A percentile compares a stretch with the other conserved stretches of the same genome.
Evolutionary conservation across 441 rosid genomes (phyloP).

Genomic region (Flueggea neowawraea): DNA sequence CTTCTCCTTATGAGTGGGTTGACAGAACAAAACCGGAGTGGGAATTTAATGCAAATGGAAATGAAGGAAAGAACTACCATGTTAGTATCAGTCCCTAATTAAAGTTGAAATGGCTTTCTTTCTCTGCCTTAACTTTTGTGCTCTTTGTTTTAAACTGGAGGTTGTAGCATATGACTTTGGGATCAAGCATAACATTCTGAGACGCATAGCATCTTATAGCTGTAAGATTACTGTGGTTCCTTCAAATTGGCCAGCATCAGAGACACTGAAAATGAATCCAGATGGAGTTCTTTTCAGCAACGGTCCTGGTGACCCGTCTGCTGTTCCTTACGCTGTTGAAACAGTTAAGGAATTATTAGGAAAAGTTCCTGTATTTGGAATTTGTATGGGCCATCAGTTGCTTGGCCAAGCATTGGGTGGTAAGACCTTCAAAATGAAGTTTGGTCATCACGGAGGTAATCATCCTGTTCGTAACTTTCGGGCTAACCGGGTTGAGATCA

Average conservation of each 20-base stretch:
- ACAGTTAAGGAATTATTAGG: slow-evolving; percentile 76
- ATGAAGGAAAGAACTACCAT: slow-evolving; percentile 36
- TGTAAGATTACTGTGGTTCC: slow-evolving; percentile 91
- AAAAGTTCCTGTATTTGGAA: slow-evolving; percentile 88
- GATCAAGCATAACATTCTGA: slow-evolving; percentile 83
- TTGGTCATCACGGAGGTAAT: slow-evolving; percentile 96
- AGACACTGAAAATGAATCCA: slow-evolving; percentile 72
- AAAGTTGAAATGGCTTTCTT: slow-evolving; percentile 4
- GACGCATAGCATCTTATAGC: slow-evolving; percentile 83
- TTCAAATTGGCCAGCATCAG: slow-evolving; percentile 81
- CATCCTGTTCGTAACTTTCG: slow-evolving; percentile 79
- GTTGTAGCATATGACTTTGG: slow-evolving; percentile 91
- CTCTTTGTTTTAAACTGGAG: slow-evolving; percentile 30
- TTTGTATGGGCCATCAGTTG: slow-evolving; percentile 97
- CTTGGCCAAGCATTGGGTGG: slow-evolving; percentile 96
- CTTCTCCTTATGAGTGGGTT: slow-evolving; percentile 75
- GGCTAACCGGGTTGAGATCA: slow-evolving; percentile 75
- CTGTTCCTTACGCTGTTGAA: slow-evolving; percentile 89
- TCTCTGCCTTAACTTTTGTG: neutral
- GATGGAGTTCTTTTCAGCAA: slow-evolving; percentile 95
- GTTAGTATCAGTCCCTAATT: slow-evolving; percentile 36
- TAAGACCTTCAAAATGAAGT: slow-evolving; percentile 93
- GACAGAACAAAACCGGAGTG: slow-evolving; percentile 66
- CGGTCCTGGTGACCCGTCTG: slow-evolving; percentile 97
- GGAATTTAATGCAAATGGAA: slow-evolving; percentile 61